Conservation (phyloP, 345 rosid genomes). For the Heritiera littoralis region DNA sequence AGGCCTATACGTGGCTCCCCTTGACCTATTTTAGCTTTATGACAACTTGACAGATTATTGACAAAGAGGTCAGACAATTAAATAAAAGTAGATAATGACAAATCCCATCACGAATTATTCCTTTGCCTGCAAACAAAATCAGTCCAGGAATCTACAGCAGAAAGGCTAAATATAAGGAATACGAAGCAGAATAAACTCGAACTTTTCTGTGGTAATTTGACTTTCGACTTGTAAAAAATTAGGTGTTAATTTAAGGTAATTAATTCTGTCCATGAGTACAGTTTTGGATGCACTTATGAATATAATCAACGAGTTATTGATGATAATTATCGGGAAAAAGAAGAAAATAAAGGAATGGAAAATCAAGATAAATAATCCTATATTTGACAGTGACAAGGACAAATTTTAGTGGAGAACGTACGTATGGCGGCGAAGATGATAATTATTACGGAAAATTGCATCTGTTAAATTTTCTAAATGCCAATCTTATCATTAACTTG, state of each 20-base stretch:
- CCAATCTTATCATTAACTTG: conserved; percentile 25
- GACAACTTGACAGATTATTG: neutral
- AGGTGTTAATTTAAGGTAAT: neutral
- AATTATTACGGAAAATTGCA: neutral
- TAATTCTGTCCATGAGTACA: neutral
- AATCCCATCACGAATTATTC: neutral
- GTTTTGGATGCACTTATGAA: neutral
- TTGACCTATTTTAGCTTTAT: neutral
- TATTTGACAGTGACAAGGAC: neutral
- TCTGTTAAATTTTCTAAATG: conserved; percentile 10
- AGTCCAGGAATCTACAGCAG: neutral
- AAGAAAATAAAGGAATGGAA: neutral
- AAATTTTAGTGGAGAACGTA: neutral
- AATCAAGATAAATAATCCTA: neutral
- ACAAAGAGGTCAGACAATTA: neutral
- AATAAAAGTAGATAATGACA: neutral
- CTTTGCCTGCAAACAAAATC: neutral
- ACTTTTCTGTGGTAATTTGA: neutral
- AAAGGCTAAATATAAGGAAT: neutral
- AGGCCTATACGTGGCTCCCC: neutral
- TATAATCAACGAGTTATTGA: neutral
- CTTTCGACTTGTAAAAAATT: neutral
- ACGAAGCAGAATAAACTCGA: neutral
- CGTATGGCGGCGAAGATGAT: neutral
- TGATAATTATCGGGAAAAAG: neutral